phyloP scores from a whole-genome alignment of 352 stramenopile species.

The Bremia lactucae region DNA sequence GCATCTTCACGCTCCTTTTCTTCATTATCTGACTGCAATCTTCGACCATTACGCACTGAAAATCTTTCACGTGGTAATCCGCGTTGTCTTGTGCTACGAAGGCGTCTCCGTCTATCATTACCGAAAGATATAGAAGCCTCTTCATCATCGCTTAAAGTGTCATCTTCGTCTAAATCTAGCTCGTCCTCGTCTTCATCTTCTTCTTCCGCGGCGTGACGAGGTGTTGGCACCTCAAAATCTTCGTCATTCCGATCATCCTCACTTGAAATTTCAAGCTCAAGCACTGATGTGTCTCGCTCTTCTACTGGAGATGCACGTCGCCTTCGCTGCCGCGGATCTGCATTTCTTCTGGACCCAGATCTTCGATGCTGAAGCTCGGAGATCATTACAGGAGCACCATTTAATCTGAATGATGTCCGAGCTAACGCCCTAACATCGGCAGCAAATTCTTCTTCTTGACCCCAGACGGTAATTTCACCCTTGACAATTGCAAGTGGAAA shows the following conservation, averaged over 20 bases:
- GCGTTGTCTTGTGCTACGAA: slow-evolving; percentile 22
- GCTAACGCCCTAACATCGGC: slow-evolving; percentile 18
- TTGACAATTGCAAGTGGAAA: slow-evolving; percentile 44
- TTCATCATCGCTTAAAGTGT: slow-evolving; percentile 42
- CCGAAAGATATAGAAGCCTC: slow-evolving; percentile 24
- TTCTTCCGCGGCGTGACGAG: slow-evolving; percentile 36
- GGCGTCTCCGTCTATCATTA: slow-evolving; percentile 27
- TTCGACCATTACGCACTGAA: slow-evolving; percentile 27
- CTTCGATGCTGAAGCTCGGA: slow-evolving; percentile 48
- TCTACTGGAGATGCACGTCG: slow-evolving; percentile 44
- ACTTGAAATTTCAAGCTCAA: slow-evolving; percentile 80
- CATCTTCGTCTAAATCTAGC: slow-evolving; percentile 32
- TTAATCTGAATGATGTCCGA: slow-evolving; percentile 54
- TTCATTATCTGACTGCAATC: slow-evolving; percentile 17
- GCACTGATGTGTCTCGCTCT: slow-evolving; percentile 72
- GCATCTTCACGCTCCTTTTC: slow-evolving; percentile 9
- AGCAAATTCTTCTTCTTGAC: slow-evolving; percentile 4
- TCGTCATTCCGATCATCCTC: slow-evolving; percentile 82
- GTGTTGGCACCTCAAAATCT: slow-evolving; percentile 61
- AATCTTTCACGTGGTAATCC: slow-evolving; percentile 15
- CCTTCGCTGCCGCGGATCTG: slow-evolving; percentile 17
- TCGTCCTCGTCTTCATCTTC: slow-evolving; percentile 51
- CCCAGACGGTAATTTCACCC: neutral
- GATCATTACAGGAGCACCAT: slow-evolving; percentile 53
- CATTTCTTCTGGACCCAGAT: slow-evolving; percentile 14